Conservation (phyloP, 2,329 filamentous ascomycete species). For the Trichoderma sp. region DNA sequence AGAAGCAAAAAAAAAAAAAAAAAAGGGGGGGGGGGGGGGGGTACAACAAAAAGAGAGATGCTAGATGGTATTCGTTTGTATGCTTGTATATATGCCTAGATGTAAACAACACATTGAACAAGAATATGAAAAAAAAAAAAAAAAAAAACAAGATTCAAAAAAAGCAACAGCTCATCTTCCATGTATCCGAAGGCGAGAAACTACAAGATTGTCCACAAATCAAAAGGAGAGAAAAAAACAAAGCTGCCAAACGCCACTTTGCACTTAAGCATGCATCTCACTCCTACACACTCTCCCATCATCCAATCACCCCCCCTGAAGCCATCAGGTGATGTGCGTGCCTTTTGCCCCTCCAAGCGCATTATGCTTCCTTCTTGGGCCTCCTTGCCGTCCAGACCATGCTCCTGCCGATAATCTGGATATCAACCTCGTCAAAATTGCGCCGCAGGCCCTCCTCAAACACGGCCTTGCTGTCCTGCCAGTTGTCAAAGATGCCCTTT, state of each 20-base stretch:
- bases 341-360: not conserved
- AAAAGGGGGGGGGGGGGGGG: no score
- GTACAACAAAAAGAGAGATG: not conserved
- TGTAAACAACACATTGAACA: not conserved
- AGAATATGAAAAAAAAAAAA: not conserved
- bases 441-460: constrained; percentile 39
- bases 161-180: not conserved
- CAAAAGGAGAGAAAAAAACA: not conserved
- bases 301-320: not conserved
- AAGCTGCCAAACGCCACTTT: not conserved
- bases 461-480: constrained; percentile 39
- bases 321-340: not conserved
- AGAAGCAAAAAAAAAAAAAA: not conserved
- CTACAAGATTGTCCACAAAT: not conserved
- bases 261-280: not conserved
- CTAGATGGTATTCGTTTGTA: not conserved
- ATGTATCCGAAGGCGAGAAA: not conserved
- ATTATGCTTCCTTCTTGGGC: constrained; percentile 29
- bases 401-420: constrained; percentile 41
- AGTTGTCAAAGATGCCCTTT: constrained; percentile 43
- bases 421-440: constrained; percentile 44
- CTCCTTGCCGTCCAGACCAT: constrained; percentile 42
- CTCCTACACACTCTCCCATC: not conserved
- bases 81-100: not conserved
- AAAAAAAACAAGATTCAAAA: not conserved